Percentiles rank a stretch among this genome's conserved stretches.
These are phyloP conservation scores for Secale cereale DNA, from an alignment of 176 grass and related monocot species.

Conservation along the genomic window DNA sequence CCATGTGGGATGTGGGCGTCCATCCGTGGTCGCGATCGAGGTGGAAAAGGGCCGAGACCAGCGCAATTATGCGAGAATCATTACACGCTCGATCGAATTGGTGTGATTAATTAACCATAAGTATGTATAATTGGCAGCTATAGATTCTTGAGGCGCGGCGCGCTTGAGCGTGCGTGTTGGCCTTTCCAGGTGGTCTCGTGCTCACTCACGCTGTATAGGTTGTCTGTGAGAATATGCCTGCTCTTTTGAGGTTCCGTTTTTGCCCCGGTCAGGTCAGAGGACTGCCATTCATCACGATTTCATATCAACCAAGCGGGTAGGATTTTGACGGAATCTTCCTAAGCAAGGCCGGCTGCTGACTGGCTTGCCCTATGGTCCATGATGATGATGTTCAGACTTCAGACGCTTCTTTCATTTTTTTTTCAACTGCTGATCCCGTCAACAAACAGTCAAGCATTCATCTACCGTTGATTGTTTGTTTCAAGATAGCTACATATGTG, in stretches of 20 bases:
- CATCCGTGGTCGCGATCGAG: neutral
- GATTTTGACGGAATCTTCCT: neutral
- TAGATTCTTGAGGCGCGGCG: neutral
- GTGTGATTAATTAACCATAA: neutral
- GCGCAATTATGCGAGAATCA: constrained; percentile 9
- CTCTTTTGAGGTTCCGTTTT: neutral
- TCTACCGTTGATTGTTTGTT: no score
- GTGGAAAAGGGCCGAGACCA: neutral
- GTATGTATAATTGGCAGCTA: neutral
- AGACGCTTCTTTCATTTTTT: neutral
- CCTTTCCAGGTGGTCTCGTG: neutral
- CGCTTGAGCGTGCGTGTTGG: neutral
- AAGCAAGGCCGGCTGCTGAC: neutral
- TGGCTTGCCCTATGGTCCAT: neutral
- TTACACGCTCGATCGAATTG: constrained; percentile 11
- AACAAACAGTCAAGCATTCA: neutral
- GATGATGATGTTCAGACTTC: neutral
- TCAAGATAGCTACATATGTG: no score
- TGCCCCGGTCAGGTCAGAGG: neutral
- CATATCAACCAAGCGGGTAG: neutral
- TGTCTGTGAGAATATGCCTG: neutral
- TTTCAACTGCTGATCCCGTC: neutral
- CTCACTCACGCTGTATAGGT: neutral
- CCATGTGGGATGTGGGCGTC: constrained; percentile 23
- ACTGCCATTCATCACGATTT: neutral